Base-by-base conservation (phyloP, 768 basidiomycete genomes). In the Lanmaoa pseudosensibilis region DNA sequence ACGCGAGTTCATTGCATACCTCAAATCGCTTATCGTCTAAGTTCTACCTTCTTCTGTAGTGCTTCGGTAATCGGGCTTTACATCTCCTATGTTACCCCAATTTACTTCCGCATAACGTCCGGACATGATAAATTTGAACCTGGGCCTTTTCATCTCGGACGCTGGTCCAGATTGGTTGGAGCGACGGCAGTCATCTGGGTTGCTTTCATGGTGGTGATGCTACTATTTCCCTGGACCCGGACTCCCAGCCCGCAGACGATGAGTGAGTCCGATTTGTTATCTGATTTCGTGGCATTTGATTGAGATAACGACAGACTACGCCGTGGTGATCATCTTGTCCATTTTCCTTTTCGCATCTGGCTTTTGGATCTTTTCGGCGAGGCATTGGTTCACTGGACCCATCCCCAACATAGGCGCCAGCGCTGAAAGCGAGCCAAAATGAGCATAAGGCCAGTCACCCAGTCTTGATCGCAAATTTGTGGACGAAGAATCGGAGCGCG, bases 1-100 rank as follows among this genome's bases (percentile, higher is more conserved):
- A 56, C 37, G 68, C 53, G 27, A 16, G 1, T 32, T 32, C 7
- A 30, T 43, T 40, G 19, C 4, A 15, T 25, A 23, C 13, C 44
- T 36, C 5, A 15, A 12, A 21, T 27, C 13, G 4, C 18, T 16
- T 34, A 33, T 25, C 11, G 5, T 39, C 45, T 13, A 39, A 39
- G 6, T 18, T 30, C 21, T 18, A 27, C 38, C 9, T 27, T 50
- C 33, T 52, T n/a, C 44, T 34, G 5, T 21, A 73, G 68, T 43
- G 69, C 71, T 8, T 65, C 71, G 9, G 69, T 76, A 2, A 70
- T 73, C 16, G 70, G 71, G 10, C 52, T 76, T 4, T 73, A 76
- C 52, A 63, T 73, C 10, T 77, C 74, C n/a, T 75, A 75, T 38
- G 69, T 69, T 15, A 72, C 74, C 21, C 75, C 71, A 1, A 73